These are phyloP conservation scores for Acidomyces sp. DNA, from an alignment of 495 filamentous ascomycete species.

Conservation along the genomic window DNA sequence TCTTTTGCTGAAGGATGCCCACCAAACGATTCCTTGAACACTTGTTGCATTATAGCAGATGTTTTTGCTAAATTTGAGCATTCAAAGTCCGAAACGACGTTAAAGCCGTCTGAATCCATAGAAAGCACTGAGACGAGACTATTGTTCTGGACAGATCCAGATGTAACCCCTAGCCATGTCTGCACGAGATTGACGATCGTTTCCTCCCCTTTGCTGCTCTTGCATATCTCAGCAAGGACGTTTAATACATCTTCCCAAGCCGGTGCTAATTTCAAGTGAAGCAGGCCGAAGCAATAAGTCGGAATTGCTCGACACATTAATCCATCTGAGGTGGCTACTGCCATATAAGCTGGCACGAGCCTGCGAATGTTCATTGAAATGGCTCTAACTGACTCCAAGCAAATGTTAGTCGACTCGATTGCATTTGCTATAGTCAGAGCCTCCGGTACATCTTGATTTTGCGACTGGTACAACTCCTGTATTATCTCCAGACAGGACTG, in stretches of 20 bases:
- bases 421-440: conserved; percentile 44
- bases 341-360: conserved; percentile 50
- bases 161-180: conserved; percentile 54
- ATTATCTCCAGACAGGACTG: conserved; percentile 58
- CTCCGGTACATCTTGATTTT: conserved; percentile 22
- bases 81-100: conserved; percentile 52
- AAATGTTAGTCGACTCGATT: conserved; percentile 64
- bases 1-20: conserved; percentile 26
- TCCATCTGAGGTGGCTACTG: conserved; percentile 37
- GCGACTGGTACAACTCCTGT: conserved; percentile 32
- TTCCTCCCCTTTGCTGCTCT: conserved; percentile 56
- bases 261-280: conserved; percentile 68
- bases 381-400: conserved; percentile 57
- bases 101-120: conserved; percentile 6
- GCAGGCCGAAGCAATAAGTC: conserved; percentile 74
- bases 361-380: conserved; percentile 76
- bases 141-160: conserved; percentile 19
- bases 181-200: conserved; percentile 61
- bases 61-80: conserved; percentile 55
- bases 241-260: conserved; percentile 73
- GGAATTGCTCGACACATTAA: conserved; percentile 64
- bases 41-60: conserved; percentile 12
- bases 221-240: conserved; percentile 60
- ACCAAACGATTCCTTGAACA: conserved; percentile 10
- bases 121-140: background rate